phyloP scores from a whole-genome alignment of 805 yeast species.

The Nakazawaea ishiwadae region DNA sequence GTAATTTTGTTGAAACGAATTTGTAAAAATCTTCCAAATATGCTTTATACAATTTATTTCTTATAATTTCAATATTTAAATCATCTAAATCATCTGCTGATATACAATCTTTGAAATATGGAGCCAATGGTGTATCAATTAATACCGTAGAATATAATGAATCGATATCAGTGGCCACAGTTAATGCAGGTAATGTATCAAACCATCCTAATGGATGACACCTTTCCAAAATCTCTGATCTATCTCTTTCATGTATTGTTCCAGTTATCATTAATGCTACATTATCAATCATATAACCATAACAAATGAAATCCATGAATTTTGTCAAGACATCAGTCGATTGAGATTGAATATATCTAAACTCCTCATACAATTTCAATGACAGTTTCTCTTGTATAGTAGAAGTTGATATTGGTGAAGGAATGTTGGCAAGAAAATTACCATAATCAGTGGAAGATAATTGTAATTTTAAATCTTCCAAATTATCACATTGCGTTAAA shows the following conservation, averaged over 20 bases:
- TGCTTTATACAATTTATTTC: constrained; percentile 89
- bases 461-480: constrained; percentile 92
- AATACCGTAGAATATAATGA: constrained; percentile 89
- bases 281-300: constrained; percentile 98
- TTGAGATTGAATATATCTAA: constrained; percentile 79
- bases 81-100: constrained; percentile 89
- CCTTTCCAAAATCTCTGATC: constrained; percentile 78
- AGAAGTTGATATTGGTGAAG: constrained; percentile 80
- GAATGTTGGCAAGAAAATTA: constrained; percentile 76
- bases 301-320: constrained; percentile 88
- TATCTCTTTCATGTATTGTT: constrained; percentile 91
- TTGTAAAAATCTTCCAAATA: constrained; percentile 82
- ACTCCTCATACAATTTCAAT: constrained; percentile 73
- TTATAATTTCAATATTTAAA: constrained; percentile 88
- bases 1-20: constrained; percentile 58
- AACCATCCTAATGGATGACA: constrained; percentile 99
- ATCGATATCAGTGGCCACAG: constrained; percentile 93
- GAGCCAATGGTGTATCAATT: constrained; percentile 96
- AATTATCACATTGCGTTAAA: constrained; percentile 90
- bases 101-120: constrained; percentile 87
- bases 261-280: constrained; percentile 96
- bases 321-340: constrained; percentile 74
- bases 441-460: constrained; percentile 96
- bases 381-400: constrained; percentile 79
- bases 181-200: constrained; percentile 91